Conservation (phyloP, 2,329 filamentous ascomycete genomes). For the Hypoxylon sp. region DNA sequence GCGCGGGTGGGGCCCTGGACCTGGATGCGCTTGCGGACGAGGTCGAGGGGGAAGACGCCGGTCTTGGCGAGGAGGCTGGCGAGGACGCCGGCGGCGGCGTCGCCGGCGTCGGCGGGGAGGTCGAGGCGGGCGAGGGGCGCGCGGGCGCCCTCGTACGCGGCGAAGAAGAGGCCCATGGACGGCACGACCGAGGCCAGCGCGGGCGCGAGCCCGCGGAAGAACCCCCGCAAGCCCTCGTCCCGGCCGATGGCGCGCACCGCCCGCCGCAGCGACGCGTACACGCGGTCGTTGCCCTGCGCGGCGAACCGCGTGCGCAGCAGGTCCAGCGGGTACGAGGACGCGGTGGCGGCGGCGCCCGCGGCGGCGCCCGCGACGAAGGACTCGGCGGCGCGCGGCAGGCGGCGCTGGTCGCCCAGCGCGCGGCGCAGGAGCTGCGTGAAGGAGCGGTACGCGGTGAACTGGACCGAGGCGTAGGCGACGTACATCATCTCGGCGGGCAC, state of each 20-base stretch:
- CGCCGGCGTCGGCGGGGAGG: constrained; percentile 76
- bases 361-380: constrained; percentile 84
- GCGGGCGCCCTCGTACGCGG: constrained; percentile 81
- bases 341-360: constrained; percentile 84
- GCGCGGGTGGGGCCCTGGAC: constrained; percentile 88
- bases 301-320: constrained; percentile 93
- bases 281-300: constrained; percentile 81
- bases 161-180: constrained; percentile 97
- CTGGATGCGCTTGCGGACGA: constrained; percentile 91
- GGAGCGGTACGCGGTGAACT: constrained; percentile 88
- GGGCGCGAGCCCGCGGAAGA: constrained; percentile 86
- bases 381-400: constrained; percentile 71
- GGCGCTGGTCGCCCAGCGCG: constrained; percentile 50
- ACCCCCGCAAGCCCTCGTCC: constrained; percentile 79
- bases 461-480: constrained; percentile 84
- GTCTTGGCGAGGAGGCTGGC: constrained; percentile 88
- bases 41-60: constrained; percentile 88
- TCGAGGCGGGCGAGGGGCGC: constrained; percentile 62
- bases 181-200: constrained; percentile 88
- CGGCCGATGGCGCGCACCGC: constrained; percentile 76
- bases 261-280: constrained; percentile 76
- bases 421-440: constrained; percentile 71
- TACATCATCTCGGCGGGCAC: constrained; percentile 95
- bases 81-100: constrained; percentile 81
- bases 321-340: constrained; percentile 89